A percentile compares a stretch with the other conserved stretches of the same genome.
These are phyloP conservation scores for Pyrenophora graminea DNA, from an alignment of 2,329 filamentous ascomycete genomes.

Conservation along the genomic window DNA sequence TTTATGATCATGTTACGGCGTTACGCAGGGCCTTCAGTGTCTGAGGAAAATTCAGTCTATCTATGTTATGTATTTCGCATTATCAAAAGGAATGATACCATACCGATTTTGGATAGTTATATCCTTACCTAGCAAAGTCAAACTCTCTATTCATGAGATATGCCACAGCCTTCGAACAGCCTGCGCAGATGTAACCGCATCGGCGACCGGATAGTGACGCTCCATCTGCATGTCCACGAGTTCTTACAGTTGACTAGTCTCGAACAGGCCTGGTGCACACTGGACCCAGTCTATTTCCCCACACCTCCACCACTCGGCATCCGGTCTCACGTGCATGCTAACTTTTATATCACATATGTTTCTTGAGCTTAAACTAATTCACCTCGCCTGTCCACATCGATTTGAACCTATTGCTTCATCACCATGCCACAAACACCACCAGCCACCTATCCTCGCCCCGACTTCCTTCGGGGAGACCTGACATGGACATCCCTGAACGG, in stretches of 20 bases:
- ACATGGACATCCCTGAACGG: conserved; percentile 67
- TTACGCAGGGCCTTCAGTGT: conserved; percentile 1
- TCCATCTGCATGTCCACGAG: too few relatives aligned
- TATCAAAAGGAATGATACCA: conserved; percentile 10
- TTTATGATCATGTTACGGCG: conserved; percentile 5
- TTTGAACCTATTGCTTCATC: neutral
- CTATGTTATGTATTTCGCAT: neutral
- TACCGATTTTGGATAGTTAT: neutral
- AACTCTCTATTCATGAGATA: too few relatives aligned
- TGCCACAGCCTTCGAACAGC: too few relatives aligned
- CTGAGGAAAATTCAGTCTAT: neutral
- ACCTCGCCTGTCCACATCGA: neutral
- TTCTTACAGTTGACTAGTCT: too few relatives aligned
- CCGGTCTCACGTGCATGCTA: conserved; percentile 13
- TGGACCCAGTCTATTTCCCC: neutral
- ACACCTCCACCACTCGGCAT: conserved; percentile 13
- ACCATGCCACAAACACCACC: conserved; percentile 7
- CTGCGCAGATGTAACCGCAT: too few relatives aligned
- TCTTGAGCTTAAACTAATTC: neutral
- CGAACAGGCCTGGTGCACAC: too few relatives aligned
- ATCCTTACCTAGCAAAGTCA: too few relatives aligned
- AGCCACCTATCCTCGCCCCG: conserved; percentile 63
- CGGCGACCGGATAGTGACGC: neutral
- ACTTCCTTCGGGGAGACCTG: conserved; percentile 62
- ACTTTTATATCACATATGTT: conserved; percentile 5